Evolutionary conservation across 495 filamentous ascomycete species (phyloP).

Genomic region (Penicillium cosmopolitanum): DNA sequence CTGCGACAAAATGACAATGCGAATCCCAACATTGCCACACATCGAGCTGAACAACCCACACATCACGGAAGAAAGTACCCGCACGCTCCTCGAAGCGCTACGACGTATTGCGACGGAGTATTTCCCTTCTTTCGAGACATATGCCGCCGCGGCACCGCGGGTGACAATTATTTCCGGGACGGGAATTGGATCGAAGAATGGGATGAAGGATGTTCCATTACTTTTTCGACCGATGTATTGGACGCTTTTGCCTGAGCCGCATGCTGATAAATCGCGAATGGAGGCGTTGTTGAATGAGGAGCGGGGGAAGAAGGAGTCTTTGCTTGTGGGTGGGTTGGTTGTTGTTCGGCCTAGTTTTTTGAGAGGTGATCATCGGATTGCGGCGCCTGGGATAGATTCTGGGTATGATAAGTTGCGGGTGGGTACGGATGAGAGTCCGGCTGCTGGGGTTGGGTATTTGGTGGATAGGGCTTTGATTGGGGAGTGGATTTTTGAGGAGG

Average conservation of each 20-base stretch:
- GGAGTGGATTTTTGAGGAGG: slow-evolving; percentile 45
- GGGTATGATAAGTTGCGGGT: slow-evolving; percentile 30
- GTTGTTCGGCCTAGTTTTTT: slow-evolving; percentile 41
- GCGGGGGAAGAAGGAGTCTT: slow-evolving; percentile 11
- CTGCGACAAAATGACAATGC: slow-evolving; percentile 18
- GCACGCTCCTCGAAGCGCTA: slow-evolving; percentile 33
- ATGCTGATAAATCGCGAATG: slow-evolving; percentile 45
- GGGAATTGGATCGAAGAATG: slow-evolving; percentile 27
- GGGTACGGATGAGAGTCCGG: slow-evolving; percentile 39
- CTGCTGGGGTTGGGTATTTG: slow-evolving; percentile 44
- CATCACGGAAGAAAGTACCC: slow-evolving; percentile 31
- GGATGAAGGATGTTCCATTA: slow-evolving; percentile 37
- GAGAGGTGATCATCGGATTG: slow-evolving; percentile 32
- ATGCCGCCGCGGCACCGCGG: slow-evolving; percentile 13
- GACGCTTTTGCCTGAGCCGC: slow-evolving; percentile 33
- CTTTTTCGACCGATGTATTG: slow-evolving; percentile 39
- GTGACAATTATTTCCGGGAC: slow-evolving; percentile 32
- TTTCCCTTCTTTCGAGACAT: slow-evolving; percentile 18
- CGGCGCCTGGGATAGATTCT: slow-evolving; percentile 7
- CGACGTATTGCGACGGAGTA: slow-evolving; percentile 19
- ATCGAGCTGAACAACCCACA: slow-evolving; percentile 29
- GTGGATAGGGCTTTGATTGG: slow-evolving; percentile 44
- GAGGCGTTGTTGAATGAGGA: slow-evolving; percentile 31
- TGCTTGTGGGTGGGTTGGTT: slow-evolving; percentile 32
- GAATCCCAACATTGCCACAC: slow-evolving; percentile 19